Conservation (phyloP, 108 stramenopile genomes). For the Cylindrotheca closterium region DNA sequence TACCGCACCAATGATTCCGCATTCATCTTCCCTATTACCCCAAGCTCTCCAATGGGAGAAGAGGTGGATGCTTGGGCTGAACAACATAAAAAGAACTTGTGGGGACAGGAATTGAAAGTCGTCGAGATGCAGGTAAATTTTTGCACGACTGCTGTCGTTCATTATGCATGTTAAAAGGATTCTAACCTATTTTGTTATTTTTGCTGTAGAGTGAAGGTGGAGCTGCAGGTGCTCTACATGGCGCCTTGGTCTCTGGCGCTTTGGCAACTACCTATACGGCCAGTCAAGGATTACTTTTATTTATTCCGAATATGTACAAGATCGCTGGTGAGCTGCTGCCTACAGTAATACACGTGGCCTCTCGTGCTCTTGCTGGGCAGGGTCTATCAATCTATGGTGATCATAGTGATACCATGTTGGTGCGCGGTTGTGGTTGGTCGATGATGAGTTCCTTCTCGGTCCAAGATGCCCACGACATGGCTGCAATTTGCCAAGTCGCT, state of each 20-base stretch:
- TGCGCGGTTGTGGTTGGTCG: slow-evolving; percentile 53
- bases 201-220: slow-evolving; percentile 61
- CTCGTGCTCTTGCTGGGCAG: slow-evolving; percentile 59
- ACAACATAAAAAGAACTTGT: slow-evolving; percentile 50
- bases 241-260: slow-evolving; percentile 53
- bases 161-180: too few species aligned
- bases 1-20: slow-evolving; percentile 66
- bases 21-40: slow-evolving; percentile 70
- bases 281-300: slow-evolving; percentile 56
- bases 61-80: slow-evolving; percentile 62
- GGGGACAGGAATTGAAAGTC: slow-evolving; percentile 59
- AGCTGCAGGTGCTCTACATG: slow-evolving; percentile 63
- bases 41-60: slow-evolving; percentile 57
- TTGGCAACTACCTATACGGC: slow-evolving; percentile 63
- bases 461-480: slow-evolving; percentile 72
- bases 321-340: slow-evolving; percentile 64
- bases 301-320: slow-evolving; percentile 68
- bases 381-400: slow-evolving; percentile 64
- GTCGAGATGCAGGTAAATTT: slow-evolving; percentile 70
- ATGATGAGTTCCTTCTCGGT: slow-evolving; percentile 59
- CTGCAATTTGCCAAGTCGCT: slow-evolving; percentile 47
- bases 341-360: slow-evolving; percentile 64
- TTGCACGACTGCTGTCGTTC: too few species aligned
- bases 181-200: too few species aligned
- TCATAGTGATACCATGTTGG: slow-evolving; percentile 66